A percentile compares a stretch with the other conserved stretches of the same genome.
phyloP scores from a whole-genome alignment of 2,329 filamentous ascomycete species.

The Aspergillus costaricaensis region DNA sequence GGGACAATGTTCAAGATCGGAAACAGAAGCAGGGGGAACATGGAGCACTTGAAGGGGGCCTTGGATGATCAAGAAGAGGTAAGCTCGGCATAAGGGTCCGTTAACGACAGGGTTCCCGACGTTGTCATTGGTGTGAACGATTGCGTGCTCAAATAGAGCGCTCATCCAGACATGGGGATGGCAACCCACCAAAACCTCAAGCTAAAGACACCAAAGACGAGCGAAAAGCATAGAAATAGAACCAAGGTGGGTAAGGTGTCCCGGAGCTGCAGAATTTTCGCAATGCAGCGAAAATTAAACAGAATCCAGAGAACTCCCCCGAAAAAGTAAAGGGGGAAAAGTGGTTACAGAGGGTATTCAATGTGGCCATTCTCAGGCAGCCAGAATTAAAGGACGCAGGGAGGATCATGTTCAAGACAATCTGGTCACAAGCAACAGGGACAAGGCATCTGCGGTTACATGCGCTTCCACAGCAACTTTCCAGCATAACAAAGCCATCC shows the following conservation, averaged over 20 bases:
- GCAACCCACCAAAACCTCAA: slow-evolving; percentile 1
- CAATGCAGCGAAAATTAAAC: not conserved
- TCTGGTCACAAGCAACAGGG: not conserved
- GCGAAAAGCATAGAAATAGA: slow-evolving; percentile 7
- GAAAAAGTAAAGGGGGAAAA: slow-evolving; percentile 4
- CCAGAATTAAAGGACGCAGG: slow-evolving; percentile 9
- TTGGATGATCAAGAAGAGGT: slow-evolving; percentile 15
- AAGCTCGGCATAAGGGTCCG: slow-evolving; percentile 24
- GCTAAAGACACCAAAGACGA: not conserved
- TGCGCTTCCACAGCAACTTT: slow-evolving; percentile 13
- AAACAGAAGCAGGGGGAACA: slow-evolving; percentile 12
- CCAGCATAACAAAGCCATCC: slow-evolving; percentile 12
- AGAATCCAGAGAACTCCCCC: not conserved
- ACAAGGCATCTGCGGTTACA: slow-evolving; percentile 8
- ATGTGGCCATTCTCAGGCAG: not conserved
- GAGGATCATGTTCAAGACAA: not conserved
- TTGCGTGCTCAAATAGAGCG: slow-evolving; percentile 37
- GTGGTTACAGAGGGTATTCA: slow-evolving; percentile 5
- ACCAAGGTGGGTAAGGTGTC: slow-evolving; percentile 3
- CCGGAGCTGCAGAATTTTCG: slow-evolving; percentile 1
- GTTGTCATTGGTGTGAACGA: slow-evolving; percentile 37
- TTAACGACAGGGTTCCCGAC: slow-evolving; percentile 27
- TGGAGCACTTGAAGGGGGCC: slow-evolving; percentile 14
- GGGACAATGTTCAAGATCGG: slow-evolving; percentile 11
- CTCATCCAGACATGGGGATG: slow-evolving; percentile 17